Base-by-base conservation (phyloP, 495 filamentous ascomycete species). In the Barbatosphaeria neglecta region DNA sequence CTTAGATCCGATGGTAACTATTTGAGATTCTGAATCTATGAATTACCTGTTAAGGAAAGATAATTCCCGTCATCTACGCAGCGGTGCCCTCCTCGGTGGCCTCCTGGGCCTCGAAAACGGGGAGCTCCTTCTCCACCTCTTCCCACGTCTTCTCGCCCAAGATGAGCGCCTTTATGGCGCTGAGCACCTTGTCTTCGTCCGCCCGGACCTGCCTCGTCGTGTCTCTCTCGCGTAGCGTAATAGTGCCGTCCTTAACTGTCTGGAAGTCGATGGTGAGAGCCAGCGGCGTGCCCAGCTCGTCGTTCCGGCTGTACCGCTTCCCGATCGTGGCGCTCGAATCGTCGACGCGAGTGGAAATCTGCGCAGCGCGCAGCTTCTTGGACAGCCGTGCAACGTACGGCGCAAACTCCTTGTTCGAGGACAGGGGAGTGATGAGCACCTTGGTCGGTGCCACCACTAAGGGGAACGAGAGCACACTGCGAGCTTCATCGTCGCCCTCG, bases 261-360 rank as follows among this genome's bases (percentile, higher is more conserved):
- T 87, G 80, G 70, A 87, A 89, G 61, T 87, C 81, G 51, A 84
- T 63, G 0, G 81, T 87, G 54, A 84, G 70, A 52, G 80, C 81
- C 44, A 86, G 74, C 0, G 82, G 77, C 11, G 82, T 84, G 45
- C 82, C 81, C 15, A 88, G 72, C 62, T 89, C 81, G 52, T 86
- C 81, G 58, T 87, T 84, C 47, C 82, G 67, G 56, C 77, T 72
- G 60, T 85, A 82, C 24, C 84, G 76, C 67, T 85, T 87, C 53
- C 84, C 84, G 49, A 88, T 87, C 33, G 73, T 79, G 10, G 83
- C 81, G 23, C 72, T 73, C 11, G 76, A 80, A 53, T 80, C 76
- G 53, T 88, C 84, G 22, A 87, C 74, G 19, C 76, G 71, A 63
- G 68, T 80, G 1, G 80, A 78, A 45, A 89, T 65, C 27, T 78